Evolutionary conservation across 2,329 filamentous ascomycete genomes (phyloP).

Genomic region (Clarireedia paspali): DNA sequence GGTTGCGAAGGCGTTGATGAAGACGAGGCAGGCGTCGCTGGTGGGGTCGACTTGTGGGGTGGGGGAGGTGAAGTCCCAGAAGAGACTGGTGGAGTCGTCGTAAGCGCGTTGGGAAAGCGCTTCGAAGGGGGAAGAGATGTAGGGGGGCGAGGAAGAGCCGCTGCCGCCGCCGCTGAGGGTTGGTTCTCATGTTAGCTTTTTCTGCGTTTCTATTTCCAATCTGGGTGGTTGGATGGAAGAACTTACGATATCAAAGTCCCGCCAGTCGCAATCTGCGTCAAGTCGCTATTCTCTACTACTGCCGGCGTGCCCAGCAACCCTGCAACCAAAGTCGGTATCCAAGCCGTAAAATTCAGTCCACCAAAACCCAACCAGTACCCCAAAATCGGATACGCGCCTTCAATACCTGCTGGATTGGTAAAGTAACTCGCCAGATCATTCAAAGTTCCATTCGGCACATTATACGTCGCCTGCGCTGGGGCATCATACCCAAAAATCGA

Average conservation of each 20-base stretch:
- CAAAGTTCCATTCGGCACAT: background rate
- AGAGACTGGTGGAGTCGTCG: constrained; percentile 48
- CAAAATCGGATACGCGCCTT: too few species aligned
- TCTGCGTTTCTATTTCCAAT: too few species aligned
- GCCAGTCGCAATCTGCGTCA: too few species aligned
- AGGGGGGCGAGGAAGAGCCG: constrained; percentile 40
- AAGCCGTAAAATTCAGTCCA: too few species aligned
- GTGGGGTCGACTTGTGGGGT: constrained; percentile 38
- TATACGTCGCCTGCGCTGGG: background rate
- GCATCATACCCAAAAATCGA: constrained; percentile 56
- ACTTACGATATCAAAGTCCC: too few species aligned
- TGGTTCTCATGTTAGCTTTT: too few species aligned
- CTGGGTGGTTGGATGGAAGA: too few species aligned
- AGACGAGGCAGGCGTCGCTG: constrained; percentile 59
- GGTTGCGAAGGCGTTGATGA: constrained; percentile 61
- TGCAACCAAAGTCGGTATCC: too few species aligned
- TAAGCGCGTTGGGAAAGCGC: constrained; percentile 44
- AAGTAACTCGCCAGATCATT: background rate
- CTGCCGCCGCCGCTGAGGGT: background rate
- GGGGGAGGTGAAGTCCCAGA: constrained; percentile 40
- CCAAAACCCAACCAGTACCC: too few species aligned
- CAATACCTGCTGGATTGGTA: too few species aligned
- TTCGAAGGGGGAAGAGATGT: constrained; percentile 46
- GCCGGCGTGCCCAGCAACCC: too few species aligned
- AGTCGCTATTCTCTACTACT: too few species aligned